These are phyloP conservation scores for Hygrophorus pudorinus DNA, from an alignment of 768 basidiomycete genomes.

Conservation along the genomic window DNA sequence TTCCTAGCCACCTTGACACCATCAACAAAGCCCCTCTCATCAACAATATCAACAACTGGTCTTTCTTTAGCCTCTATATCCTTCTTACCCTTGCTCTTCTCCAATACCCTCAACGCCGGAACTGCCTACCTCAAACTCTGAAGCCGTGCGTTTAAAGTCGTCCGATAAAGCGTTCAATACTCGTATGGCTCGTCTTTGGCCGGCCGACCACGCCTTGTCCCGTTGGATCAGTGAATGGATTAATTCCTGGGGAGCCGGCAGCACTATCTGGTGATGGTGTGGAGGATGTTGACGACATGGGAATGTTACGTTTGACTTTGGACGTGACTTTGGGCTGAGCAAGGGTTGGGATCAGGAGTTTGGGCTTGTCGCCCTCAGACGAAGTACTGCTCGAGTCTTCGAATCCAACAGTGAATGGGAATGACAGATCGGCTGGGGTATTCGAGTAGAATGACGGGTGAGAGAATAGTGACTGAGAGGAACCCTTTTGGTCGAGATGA, in stretches of 20 bases:
- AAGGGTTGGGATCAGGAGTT: constrained; percentile 39
- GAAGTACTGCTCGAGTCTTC: constrained; percentile 2
- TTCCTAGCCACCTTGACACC: constrained; percentile 90
- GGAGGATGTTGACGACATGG: constrained; percentile 28
- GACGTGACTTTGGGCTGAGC: constrained; percentile 17
- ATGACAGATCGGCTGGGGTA: constrained; percentile 5
- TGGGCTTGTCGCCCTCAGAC: constrained; percentile 20
- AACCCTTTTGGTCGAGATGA: constrained; percentile 31
- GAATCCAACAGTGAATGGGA: constrained; percentile 15
- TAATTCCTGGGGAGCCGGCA: too few species aligned
- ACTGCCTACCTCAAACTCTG: constrained; percentile 72
- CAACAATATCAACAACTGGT: constrained; percentile 37
- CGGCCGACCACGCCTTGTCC: constrained; percentile 22
- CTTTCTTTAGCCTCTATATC: constrained; percentile 18
- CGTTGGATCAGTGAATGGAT: constrained; percentile 11
- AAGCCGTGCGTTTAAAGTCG: constrained; percentile 81
- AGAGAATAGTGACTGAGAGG: constrained; percentile 1
- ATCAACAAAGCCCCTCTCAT: constrained; percentile 79
- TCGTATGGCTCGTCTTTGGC: constrained; percentile 85
- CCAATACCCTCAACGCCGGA: constrained; percentile 73
- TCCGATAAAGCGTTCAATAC: constrained; percentile 85
- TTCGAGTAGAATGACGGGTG: neutral
- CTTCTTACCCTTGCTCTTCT: constrained; percentile 35
- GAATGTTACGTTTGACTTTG: constrained; percentile 13
- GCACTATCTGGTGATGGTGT: constrained; percentile 14